Base-by-base conservation (phyloP, 495 filamentous ascomycete species). In the Glarea lozoyensis region DNA sequence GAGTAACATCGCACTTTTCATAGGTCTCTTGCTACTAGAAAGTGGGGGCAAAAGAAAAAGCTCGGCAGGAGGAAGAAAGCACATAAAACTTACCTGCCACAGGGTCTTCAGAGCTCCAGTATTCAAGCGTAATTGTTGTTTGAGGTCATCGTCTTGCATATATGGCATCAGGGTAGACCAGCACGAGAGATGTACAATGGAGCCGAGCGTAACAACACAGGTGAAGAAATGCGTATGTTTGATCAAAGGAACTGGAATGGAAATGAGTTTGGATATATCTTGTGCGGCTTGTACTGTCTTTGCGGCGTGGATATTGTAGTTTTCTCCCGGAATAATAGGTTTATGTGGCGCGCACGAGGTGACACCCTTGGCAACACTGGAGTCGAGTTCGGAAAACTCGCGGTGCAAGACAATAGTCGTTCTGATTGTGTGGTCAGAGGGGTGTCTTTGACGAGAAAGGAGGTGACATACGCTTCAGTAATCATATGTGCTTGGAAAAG, bases 401-500 rank as follows among this genome's bases (percentile, higher is more conserved):
- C 84, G 79, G 55, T 90, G 82, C 30, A 90, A 75, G 51, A 84
- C 73, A 46, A 88, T 83, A n/a, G 73, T 73, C 48, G 66, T 66
- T 17, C 52, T 54, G 55, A 1, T 36, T 3, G n/a, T 39, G 13
- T 12, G 15, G 35, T 38, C 27, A 35, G 25, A 51, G 15, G 15
- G 7, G 20, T n/a, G 21, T n/a, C 36, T 25, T 21, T 11, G 19
- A 9, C 42, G 12, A 33, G 15, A 40, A 40, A 17, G 12, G 4
- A 13, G 10, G 15, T n/a, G 10, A 60, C 69, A 54, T 60, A 74
- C 62, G 76, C 81, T 56, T 85, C 75, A 21, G 82, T 74, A 38
- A 92, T 80, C 78, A 92, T 88, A 42, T 82, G 82, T 10, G 87
- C 87, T 56, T 94, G 87, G 67, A 94, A 93, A 65, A 94, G 78